These are phyloP conservation scores for Acorus gramineus DNA, from an alignment of 106 monocot genomes.

Conservation along the genomic window DNA sequence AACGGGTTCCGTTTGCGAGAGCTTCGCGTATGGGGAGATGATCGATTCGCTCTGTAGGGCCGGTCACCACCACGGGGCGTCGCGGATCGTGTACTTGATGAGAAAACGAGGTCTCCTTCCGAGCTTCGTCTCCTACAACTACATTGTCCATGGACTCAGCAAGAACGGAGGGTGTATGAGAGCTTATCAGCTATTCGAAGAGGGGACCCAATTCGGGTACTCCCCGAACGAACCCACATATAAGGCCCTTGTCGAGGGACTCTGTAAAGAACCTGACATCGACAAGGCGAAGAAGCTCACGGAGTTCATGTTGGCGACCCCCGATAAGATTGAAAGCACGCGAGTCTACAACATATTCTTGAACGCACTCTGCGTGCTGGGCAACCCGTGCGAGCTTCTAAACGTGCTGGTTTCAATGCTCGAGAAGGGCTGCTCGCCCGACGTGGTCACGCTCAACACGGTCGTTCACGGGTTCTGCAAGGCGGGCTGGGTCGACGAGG, in stretches of 20 bases:
- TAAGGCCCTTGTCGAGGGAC: constrained; percentile 57
- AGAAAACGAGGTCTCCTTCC: constrained; percentile 59
- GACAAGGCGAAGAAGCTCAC: constrained; percentile 60
- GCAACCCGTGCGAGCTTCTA: constrained; percentile 75
- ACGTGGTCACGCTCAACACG: constrained; percentile 78
- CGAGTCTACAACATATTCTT: constrained; percentile 76
- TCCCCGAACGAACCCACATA: constrained; percentile 47
- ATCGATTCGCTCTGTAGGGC: constrained; percentile 67
- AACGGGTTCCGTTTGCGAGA: constrained; percentile 31
- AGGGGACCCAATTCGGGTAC: constrained; percentile 66
- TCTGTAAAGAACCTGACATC: constrained; percentile 61
- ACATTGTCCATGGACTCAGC: constrained; percentile 74
- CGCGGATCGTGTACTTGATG: constrained; percentile 85
- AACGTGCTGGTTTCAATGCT: constrained; percentile 79
- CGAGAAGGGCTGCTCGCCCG: constrained; percentile 61
- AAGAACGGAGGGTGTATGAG: constrained; percentile 55
- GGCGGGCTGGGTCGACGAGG: constrained; percentile 50
- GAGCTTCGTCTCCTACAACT: constrained; percentile 74
- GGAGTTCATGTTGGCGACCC: constrained; percentile 42
- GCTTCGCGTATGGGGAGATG: constrained; percentile 82
- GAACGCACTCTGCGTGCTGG: constrained; percentile 37
- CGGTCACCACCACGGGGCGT: constrained; percentile 59
- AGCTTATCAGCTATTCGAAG: constrained; percentile 73
- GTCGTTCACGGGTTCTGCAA: constrained; percentile 89
- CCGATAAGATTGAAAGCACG: constrained; percentile 26